phyloP scores from a whole-genome alignment of 2,329 filamentous ascomycete species.

The Ascochyta koolunga region DNA sequence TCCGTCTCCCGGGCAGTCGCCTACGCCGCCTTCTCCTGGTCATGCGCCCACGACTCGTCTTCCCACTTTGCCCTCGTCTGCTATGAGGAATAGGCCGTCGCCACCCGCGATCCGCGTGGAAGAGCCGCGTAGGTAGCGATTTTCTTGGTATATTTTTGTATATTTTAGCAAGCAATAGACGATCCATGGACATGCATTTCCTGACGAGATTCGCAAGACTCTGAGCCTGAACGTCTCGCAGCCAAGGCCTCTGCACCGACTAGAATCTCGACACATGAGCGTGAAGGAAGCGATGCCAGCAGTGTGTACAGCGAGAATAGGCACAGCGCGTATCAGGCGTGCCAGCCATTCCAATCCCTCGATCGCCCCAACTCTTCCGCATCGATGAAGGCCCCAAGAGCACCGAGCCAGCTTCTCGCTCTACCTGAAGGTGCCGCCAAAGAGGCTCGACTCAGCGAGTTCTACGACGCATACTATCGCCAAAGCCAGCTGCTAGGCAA shows the following conservation, averaged over 20 bases:
- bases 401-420: constrained; percentile 22
- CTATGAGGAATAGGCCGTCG: constrained; percentile 27
- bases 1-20: constrained; percentile 27
- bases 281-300: constrained; percentile 41
- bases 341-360: constrained; percentile 17
- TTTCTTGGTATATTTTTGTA: constrained; percentile 32
- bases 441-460: constrained; percentile 46
- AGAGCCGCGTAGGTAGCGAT: constrained; percentile 42
- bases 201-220: constrained; percentile 33
- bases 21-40: constrained; percentile 33
- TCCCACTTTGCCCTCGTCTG: constrained; percentile 34
- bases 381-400: constrained; percentile 25
- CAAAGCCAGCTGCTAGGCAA: constrained; percentile 15
- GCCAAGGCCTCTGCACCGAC: neutral
- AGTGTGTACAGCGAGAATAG: constrained; percentile 43
- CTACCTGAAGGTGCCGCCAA: constrained; percentile 19
- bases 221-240: constrained; percentile 12
- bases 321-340: constrained; percentile 27
- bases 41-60: constrained; percentile 31
- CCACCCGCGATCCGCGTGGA: constrained; percentile 26
- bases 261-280: constrained; percentile 28
- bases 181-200: constrained; percentile 22
- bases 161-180: constrained; percentile 36
- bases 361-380: constrained; percentile 20
- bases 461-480: constrained; percentile 49